phyloP scores from a whole-genome alignment of 2,329 filamentous ascomycete genomes.

The Juglanconis sp. region DNA sequence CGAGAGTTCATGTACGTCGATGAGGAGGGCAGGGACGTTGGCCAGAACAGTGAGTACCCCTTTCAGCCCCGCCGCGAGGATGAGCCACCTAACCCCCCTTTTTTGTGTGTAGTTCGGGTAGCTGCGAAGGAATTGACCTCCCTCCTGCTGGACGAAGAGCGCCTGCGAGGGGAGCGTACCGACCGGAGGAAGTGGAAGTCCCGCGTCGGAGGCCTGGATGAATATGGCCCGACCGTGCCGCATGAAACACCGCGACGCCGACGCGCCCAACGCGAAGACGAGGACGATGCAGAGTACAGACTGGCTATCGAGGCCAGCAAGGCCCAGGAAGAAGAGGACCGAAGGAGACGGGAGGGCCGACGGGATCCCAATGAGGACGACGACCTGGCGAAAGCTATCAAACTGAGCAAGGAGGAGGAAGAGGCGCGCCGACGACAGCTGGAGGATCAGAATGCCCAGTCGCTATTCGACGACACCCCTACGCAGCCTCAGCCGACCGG shows the following conservation, averaged over 20 bases:
- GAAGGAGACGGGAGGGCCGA: constrained; percentile 65
- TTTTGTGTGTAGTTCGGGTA: constrained; percentile 67
- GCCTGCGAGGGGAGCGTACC: constrained; percentile 81
- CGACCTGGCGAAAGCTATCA: constrained; percentile 91
- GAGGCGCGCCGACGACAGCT: constrained; percentile 82
- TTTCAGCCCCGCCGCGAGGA: too few species aligned
- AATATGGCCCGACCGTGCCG: constrained; percentile 55
- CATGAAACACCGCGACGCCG: constrained; percentile 44
- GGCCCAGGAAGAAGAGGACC: constrained; percentile 88
- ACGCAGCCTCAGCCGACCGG: constrained; percentile 75
- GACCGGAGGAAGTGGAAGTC: constrained; percentile 97
- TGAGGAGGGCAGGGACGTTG: constrained; percentile 91
- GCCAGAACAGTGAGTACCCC: constrained; percentile 75
- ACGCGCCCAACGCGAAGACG: constrained; percentile 57
- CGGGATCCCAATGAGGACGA: constrained; percentile 66
- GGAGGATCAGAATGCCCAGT: constrained; percentile 78
- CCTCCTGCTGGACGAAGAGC: constrained; percentile 88
- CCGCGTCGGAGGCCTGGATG: constrained; percentile 88
- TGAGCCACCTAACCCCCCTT: constrained; percentile 21
- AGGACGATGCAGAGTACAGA: constrained; percentile 87
- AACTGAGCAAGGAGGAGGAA: constrained; percentile 91
- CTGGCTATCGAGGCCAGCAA: constrained; percentile 94
- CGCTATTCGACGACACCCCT: constrained; percentile 83
- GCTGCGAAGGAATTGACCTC: constrained; percentile 94
- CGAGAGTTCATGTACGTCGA: constrained; percentile 96